These are phyloP conservation scores for Trichophyton equinum DNA, from an alignment of 2,329 filamentous ascomycete species.

Conservation along the genomic window DNA sequence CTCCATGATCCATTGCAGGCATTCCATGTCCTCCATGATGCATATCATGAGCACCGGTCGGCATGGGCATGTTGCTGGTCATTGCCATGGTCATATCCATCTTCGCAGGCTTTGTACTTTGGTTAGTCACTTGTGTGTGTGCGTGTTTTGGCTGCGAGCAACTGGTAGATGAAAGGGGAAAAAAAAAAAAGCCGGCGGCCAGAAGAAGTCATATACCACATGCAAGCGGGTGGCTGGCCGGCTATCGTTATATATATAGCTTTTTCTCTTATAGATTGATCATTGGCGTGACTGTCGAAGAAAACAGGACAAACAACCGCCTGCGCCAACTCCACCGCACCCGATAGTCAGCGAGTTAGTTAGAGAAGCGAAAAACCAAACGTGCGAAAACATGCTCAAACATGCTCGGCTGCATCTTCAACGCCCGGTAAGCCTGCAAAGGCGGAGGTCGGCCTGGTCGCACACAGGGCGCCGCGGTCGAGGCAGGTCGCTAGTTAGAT, in stretches of 20 bases:
- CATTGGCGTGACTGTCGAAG: too few relatives aligned
- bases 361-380: background rate
- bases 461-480: background rate
- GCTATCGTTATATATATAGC: too few relatives aligned
- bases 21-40: constrained; percentile 6
- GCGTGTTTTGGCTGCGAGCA: too few relatives aligned
- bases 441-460: background rate
- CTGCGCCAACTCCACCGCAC: background rate
- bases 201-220: too few relatives aligned
- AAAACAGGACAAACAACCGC: background rate
- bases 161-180: too few relatives aligned
- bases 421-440: background rate
- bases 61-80: constrained; percentile 9
- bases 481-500: background rate
- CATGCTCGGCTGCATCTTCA: background rate
- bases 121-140: background rate
- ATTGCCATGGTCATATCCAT: constrained; percentile 3
- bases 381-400: background rate
- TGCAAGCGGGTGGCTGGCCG: too few relatives aligned
- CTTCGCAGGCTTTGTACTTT: background rate
- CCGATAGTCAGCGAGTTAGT: background rate
- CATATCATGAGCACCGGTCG: background rate
- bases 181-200: too few relatives aligned
- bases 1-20: too few relatives aligned
- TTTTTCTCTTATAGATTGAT: too few relatives aligned